Evolutionary conservation across 202 grass and related monocot species (phyloP).

Genomic region (Zizania palustris): DNA sequence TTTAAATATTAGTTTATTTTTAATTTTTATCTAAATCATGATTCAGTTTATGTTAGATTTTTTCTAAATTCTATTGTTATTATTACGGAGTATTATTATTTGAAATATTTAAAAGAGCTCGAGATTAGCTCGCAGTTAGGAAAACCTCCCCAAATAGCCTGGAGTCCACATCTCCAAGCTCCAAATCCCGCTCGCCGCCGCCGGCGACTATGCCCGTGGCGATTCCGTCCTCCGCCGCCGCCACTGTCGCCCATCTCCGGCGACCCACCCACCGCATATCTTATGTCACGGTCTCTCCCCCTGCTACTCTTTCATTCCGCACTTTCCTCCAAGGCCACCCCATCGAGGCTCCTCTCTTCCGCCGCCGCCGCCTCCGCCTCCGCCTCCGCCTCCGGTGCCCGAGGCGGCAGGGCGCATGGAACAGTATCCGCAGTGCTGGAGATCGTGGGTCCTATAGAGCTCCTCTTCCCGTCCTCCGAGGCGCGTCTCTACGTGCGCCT

Average conservation of each 20-base stretch:
- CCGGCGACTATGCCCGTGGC: conserved; percentile 52
- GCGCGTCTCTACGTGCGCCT: conserved; percentile 72
- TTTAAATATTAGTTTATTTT: no score
- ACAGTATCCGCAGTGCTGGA: conserved; percentile 60
- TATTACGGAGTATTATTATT: no score
- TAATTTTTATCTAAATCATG: no score
- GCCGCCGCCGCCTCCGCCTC: conserved; percentile 25
- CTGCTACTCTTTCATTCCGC: conserved; percentile 48
- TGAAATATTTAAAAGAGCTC: no score
- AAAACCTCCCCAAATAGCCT: no score
- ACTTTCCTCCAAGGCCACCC: conserved; percentile 45
- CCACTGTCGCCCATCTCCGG: conserved; percentile 44
- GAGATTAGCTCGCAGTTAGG: no score
- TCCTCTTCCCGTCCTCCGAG: conserved; percentile 61
- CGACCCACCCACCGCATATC: conserved; percentile 37
- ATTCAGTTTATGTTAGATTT: no score
- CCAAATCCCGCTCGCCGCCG: conserved; percentile 34
- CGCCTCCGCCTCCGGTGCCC: background rate
- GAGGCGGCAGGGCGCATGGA: conserved; percentile 35
- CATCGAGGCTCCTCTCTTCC: conserved; percentile 52
- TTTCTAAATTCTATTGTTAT: no score
- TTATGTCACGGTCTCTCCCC: conserved; percentile 76
- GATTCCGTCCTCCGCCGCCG: conserved; percentile 35
- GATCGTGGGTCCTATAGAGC: conserved; percentile 74
- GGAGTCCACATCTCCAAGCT: conserved; percentile 31